Conservation (phyloP, 345 rosid species). For the Kernera saxatilis region DNA sequence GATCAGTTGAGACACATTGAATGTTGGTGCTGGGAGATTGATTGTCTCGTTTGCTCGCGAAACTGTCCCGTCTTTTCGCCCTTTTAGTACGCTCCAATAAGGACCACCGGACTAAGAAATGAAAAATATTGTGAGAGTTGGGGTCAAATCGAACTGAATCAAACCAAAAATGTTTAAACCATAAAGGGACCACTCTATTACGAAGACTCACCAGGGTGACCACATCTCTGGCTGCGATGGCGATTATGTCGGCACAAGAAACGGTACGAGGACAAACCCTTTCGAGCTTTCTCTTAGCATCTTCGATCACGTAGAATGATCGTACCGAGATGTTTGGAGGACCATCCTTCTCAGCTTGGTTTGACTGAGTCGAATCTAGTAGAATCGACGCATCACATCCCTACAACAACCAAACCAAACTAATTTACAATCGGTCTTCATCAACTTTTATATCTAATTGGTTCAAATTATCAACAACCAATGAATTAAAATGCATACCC, state of each 20-base stretch:
- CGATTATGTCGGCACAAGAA: slow-evolving; percentile 67
- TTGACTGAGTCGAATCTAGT: slow-evolving; percentile 53
- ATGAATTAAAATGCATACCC: slow-evolving; percentile 36
- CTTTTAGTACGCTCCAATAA: slow-evolving; percentile 57
- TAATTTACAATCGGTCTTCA: neutral
- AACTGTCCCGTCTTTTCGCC: slow-evolving; percentile 73
- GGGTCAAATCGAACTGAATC: neutral
- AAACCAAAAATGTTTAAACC: neutral
- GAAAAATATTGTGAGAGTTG: neutral
- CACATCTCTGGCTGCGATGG: slow-evolving; percentile 78
- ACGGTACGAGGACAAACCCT: slow-evolving; percentile 56
- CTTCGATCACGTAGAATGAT: slow-evolving; percentile 74
- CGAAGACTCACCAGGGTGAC: slow-evolving; percentile 47
- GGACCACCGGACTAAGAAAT: slow-evolving; percentile 67
- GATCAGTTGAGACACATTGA: slow-evolving; percentile 58
- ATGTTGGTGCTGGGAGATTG: slow-evolving; percentile 68
- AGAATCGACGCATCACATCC: slow-evolving; percentile 84
- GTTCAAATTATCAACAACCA: neutral
- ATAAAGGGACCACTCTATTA: neutral
- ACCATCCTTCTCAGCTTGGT: slow-evolving; percentile 84
- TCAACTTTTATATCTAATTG: neutral
- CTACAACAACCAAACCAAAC: slow-evolving; percentile 28
- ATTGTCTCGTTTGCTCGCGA: slow-evolving; percentile 60
- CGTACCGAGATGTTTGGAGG: slow-evolving; percentile 72
- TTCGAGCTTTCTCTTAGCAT: slow-evolving; percentile 68